These are phyloP conservation scores for Fusarium longipes DNA, from an alignment of 2,329 filamentous ascomycete genomes.

Conservation along the genomic window DNA sequence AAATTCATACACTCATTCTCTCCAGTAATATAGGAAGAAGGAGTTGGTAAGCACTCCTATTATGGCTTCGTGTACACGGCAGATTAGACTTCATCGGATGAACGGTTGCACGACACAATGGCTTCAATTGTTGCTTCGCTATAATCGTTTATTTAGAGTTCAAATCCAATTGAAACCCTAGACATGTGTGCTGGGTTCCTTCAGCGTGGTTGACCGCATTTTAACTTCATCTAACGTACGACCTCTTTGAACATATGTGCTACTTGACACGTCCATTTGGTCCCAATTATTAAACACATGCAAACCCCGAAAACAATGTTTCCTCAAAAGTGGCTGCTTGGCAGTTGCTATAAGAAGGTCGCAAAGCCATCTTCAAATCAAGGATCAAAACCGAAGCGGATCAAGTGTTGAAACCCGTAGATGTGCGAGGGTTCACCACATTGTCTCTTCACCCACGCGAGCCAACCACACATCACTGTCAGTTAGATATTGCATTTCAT, in stretches of 20 bases:
- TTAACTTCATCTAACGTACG: not conserved
- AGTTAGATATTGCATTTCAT: slow-evolving; percentile 14
- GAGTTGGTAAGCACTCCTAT: not conserved
- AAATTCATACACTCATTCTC: not conserved
- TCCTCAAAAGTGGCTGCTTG: not conserved
- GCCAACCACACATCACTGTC: slow-evolving; percentile 1
- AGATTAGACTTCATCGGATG: not conserved
- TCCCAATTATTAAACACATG: not conserved
- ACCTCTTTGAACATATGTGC: not conserved
- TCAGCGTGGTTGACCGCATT: not conserved
- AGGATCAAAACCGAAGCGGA: not conserved
- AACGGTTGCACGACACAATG: not conserved
- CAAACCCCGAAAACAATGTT: too few relatives aligned
- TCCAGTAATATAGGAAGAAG: not conserved
- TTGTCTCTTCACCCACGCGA: slow-evolving; percentile 5
- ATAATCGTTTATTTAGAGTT: too few relatives aligned
- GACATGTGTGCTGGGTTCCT: not conserved
- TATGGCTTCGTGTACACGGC: not conserved
- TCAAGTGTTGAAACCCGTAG: slow-evolving; percentile 6
- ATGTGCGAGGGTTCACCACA: slow-evolving; percentile 22
- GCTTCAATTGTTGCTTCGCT: not conserved
- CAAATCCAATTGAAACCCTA: too few relatives aligned
- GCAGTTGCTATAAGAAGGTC: not conserved
- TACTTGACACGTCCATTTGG: not conserved
- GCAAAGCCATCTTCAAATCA: not conserved